A percentile compares a stretch with the other conserved stretches of the same genome.
These are phyloP conservation scores for Fusarium pseudograminearum DNA, from an alignment of 2,329 filamentous ascomycete species.

Conservation along the genomic window DNA sequence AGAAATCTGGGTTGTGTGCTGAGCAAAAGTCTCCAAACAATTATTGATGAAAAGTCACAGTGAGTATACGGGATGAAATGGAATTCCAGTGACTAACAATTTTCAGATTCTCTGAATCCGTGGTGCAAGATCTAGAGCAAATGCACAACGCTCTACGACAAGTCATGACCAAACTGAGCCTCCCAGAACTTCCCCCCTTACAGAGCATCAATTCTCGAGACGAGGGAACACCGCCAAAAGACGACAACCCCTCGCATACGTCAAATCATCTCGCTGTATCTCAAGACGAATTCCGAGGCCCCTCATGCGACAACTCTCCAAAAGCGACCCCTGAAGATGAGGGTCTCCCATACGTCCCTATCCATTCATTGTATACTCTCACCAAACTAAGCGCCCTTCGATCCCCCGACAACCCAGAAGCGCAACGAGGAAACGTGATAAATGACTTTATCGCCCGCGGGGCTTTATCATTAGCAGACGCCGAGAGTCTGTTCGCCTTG, in stretches of 20 bases:
- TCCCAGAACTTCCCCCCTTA: constrained; percentile 43
- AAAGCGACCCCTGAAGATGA: constrained; percentile 51
- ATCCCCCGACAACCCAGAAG: constrained; percentile 49
- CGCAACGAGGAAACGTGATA: constrained; percentile 40
- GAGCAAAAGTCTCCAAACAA: constrained; percentile 57
- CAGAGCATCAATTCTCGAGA: constrained; percentile 41
- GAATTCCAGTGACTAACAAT: background rate
- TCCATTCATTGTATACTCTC: constrained; percentile 55
- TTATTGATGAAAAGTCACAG: constrained; percentile 57
- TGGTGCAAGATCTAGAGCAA: constrained; percentile 45
- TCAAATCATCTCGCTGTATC: constrained; percentile 23
- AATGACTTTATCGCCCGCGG: constrained; percentile 56
- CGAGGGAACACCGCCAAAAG: constrained; percentile 43
- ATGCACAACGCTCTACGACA: constrained; percentile 44
- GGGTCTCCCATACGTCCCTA: constrained; percentile 54
- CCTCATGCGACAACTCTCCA: constrained; percentile 48
- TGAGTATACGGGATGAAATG: constrained; percentile 19
- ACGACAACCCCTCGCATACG: constrained; percentile 28
- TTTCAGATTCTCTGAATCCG: constrained; percentile 29
- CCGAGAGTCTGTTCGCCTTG: constrained; percentile 63
- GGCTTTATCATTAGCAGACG: constrained; percentile 59
- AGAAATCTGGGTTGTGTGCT: constrained; percentile 54
- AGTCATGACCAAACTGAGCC: constrained; percentile 44
- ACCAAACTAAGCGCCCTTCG: constrained; percentile 54
- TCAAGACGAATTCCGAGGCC: constrained; percentile 41